Evolutionary conservation across 2,329 filamentous ascomycete species (phyloP).

Genomic region (Chaetomiaceae sp.): DNA sequence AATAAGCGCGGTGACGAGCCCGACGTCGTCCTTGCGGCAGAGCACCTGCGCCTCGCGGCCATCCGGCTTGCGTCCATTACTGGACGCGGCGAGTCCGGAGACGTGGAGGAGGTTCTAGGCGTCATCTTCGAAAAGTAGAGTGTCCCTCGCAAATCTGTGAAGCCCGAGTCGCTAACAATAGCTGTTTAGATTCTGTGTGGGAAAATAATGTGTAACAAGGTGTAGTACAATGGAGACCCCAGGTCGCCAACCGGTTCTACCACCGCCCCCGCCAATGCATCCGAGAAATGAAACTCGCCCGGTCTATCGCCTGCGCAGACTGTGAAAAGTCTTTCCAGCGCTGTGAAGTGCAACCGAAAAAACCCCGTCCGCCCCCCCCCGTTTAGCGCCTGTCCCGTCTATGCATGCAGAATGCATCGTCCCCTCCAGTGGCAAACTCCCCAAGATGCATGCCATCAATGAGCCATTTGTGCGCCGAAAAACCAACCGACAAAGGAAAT

Average conservation of each 20-base stretch:
- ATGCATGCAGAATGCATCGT: constrained; percentile 1
- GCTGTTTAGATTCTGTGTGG: constrained; percentile 39
- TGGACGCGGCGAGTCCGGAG: constrained; percentile 73
- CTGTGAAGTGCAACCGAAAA: neutral
- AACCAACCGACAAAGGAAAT: neutral
- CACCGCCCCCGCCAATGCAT: neutral
- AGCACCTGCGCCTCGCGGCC: constrained; percentile 77
- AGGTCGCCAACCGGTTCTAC: neutral
- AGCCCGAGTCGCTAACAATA: constrained; percentile 6
- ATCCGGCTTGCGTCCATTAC: constrained; percentile 80
- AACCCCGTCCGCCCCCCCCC: neutral
- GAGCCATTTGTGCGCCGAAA: neutral
- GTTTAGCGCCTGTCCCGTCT: neutral
- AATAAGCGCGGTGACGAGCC: constrained; percentile 41
- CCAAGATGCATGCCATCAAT: neutral
- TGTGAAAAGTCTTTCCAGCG: neutral
- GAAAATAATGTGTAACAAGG: constrained; percentile 31
- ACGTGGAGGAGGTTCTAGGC: constrained; percentile 91
- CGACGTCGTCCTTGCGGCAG: constrained; percentile 85
- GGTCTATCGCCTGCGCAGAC: neutral
- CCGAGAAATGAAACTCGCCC: neutral
- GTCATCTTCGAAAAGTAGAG: constrained; percentile 92
- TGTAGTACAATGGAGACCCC: constrained; percentile 10
- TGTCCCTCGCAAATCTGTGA: constrained; percentile 27
- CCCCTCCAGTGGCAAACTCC: neutral